These are phyloP conservation scores for Candida germanica DNA, from an alignment of 805 yeast species.

Conservation along the genomic window DNA sequence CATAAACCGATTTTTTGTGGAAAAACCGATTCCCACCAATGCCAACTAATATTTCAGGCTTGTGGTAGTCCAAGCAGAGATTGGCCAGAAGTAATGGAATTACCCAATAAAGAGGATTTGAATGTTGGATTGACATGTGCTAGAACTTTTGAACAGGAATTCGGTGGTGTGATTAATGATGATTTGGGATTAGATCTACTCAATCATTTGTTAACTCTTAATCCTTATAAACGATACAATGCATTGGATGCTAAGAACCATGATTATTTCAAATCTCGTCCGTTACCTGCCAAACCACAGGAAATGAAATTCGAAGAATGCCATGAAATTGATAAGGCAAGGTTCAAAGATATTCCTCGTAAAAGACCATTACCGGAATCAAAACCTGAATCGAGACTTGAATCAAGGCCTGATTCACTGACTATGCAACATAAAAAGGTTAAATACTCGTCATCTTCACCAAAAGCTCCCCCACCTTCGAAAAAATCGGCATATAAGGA, in stretches of 20 bases:
- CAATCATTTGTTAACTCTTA: constrained; percentile 57
- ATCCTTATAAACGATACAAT: constrained; percentile 72
- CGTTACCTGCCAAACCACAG: constrained; percentile 54
- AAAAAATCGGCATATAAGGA: too few species aligned
- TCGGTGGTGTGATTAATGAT: constrained; percentile 39
- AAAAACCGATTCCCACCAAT: constrained; percentile 81
- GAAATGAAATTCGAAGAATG: constrained; percentile 73
- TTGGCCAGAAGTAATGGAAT: constrained; percentile 59
- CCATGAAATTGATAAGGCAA: constrained; percentile 79
- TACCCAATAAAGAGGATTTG: constrained; percentile 54
- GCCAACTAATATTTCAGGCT: constrained; percentile 72
- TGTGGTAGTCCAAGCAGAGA: constrained; percentile 73
- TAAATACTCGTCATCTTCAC: too few species aligned
- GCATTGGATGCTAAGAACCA: constrained; percentile 77
- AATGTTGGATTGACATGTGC: constrained; percentile 43
- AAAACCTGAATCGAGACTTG: too few species aligned
- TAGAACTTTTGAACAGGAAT: constrained; percentile 49
- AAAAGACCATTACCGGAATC: constrained; percentile 3
- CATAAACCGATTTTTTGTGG: constrained; percentile 85
- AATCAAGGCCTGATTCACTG: too few species aligned
- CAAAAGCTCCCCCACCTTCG: too few species aligned
- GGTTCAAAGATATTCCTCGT: constrained; percentile 45
- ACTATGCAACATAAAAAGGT: too few species aligned
- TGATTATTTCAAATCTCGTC: constrained; percentile 63
- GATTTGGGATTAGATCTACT: constrained; percentile 54